phyloP scores from a whole-genome alignment of 2,329 filamentous ascomycete genomes.

The Chaetomiaceae sp. region DNA sequence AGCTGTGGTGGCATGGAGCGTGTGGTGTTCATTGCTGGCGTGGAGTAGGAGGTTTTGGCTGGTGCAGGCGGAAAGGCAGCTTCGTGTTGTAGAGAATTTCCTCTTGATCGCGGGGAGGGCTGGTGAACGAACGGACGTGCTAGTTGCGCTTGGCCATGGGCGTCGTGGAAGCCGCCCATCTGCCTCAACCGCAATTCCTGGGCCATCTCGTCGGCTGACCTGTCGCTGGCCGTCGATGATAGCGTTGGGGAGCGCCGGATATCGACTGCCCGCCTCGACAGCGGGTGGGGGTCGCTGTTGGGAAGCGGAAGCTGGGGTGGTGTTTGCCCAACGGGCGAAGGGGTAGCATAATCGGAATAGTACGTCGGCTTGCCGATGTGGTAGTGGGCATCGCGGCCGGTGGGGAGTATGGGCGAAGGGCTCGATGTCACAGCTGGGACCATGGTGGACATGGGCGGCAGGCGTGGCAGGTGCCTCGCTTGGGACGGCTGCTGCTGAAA shows the following conservation, averaged over 20 bases:
- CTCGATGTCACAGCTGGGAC: constrained; percentile 20
- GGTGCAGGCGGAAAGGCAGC: constrained; percentile 6
- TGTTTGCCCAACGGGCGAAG: constrained; percentile 28
- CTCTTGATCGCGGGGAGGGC: constrained; percentile 19
- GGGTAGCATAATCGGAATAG: constrained; percentile 29
- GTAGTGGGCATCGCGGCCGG: constrained; percentile 21
- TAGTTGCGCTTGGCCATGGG: constrained; percentile 17
- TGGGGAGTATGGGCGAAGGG: constrained; percentile 16
- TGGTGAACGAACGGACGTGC: constrained; percentile 20
- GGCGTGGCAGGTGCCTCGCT: constrained; percentile 17
- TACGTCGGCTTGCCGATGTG: constrained; percentile 17
- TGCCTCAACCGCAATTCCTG: constrained; percentile 22
- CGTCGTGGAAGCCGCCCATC: constrained; percentile 18
- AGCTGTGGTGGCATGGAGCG: constrained; percentile 13
- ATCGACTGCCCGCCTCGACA: constrained; percentile 21
- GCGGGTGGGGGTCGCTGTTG: constrained; percentile 20
- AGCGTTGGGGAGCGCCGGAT: constrained; percentile 26
- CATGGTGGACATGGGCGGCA: constrained; percentile 27
- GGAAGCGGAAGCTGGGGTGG: constrained; percentile 25
- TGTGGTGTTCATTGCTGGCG: constrained; percentile 12
- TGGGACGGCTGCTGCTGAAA: constrained; percentile 14
- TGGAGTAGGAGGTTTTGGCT: constrained; percentile 11
- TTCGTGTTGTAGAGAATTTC: constrained; percentile 20
- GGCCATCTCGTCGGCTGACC: constrained; percentile 25
- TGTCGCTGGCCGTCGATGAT: constrained; percentile 26